Evolutionary conservation across 169 alveolate species (phyloP).

Genomic region (Perkinsus marinus): DNA sequence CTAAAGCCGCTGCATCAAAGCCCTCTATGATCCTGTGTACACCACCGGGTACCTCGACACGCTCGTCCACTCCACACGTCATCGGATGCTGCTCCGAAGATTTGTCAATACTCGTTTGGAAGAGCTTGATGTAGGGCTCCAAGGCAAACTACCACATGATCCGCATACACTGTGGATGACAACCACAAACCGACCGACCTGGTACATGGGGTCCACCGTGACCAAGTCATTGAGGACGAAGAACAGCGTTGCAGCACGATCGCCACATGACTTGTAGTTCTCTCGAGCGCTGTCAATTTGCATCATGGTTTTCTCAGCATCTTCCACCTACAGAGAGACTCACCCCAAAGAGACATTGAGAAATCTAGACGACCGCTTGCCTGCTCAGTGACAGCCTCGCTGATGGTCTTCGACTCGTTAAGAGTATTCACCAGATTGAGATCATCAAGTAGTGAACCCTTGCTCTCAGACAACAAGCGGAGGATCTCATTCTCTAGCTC

Average conservation of each 20-base stretch:
- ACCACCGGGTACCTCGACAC: constrained; percentile 26
- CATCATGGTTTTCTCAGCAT: constrained; percentile 42
- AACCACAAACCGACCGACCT: background rate
- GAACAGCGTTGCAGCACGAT: constrained; percentile 73
- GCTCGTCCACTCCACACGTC: constrained; percentile 52
- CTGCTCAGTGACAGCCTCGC: constrained; percentile 32
- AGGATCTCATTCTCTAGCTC: constrained; percentile 80
- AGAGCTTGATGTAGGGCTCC: constrained; percentile 68
- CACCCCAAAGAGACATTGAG: background rate
- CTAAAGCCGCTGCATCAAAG: background rate
- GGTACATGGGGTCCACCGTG: constrained; percentile 81
- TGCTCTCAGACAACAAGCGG: constrained; percentile 64
- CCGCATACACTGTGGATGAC: background rate
- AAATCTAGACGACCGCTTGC: background rate
- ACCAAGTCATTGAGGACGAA: constrained; percentile 74
- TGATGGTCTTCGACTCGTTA: constrained; percentile 53
- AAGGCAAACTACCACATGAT: constrained; percentile 47
- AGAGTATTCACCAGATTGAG: constrained; percentile 70
- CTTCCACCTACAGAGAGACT: background rate
- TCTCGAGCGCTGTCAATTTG: constrained; percentile 67
- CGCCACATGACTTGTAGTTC: constrained; percentile 74
- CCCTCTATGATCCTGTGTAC: background rate
- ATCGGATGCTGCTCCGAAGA: constrained; percentile 41
- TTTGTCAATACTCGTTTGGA: constrained; percentile 58
- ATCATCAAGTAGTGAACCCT: constrained; percentile 78